These are phyloP conservation scores for Maudiozyma barnettii DNA, from an alignment of 805 yeast genomes.

Conservation along the genomic window DNA sequence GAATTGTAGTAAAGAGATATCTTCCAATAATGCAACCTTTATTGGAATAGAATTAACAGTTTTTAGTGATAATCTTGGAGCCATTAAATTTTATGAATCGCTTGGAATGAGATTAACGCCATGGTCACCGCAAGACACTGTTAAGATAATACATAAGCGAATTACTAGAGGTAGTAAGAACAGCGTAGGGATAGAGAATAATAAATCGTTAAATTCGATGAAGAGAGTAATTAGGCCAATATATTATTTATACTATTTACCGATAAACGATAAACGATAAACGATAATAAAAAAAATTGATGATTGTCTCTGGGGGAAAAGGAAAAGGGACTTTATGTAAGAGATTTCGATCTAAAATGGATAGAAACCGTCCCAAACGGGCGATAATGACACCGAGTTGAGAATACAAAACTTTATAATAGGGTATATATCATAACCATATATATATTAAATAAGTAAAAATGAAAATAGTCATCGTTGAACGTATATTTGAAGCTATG, in stretches of 20 bases:
- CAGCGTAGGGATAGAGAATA: neutral
- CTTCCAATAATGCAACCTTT: slow-evolving; percentile 1
- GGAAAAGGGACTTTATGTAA: too few relatives aligned
- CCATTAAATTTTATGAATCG: slow-evolving; percentile 16
- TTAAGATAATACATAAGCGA: neutral
- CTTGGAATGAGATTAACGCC: slow-evolving; percentile 16
- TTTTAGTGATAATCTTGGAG: slow-evolving; percentile 19
- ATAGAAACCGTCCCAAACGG: too few relatives aligned
- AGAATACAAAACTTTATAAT: too few relatives aligned
- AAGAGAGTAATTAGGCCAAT: slow-evolving; percentile 3
- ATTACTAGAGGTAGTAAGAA: neutral
- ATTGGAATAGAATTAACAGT: slow-evolving; percentile 23
- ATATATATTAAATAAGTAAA: too few relatives aligned
- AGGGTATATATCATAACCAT: too few relatives aligned
- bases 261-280: neutral
- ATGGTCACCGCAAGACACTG: slow-evolving; percentile 16
- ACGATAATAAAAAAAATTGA: too few relatives aligned
- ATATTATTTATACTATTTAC: slow-evolving; percentile 7
- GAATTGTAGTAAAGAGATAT: neutral
- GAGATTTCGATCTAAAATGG: too few relatives aligned
- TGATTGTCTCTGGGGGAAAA: too few relatives aligned
- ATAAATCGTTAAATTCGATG: too few relatives aligned
- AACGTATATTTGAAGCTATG: too few relatives aligned
- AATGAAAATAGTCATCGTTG: too few relatives aligned
- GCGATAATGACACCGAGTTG: too few relatives aligned